A percentile compares a stretch with the other conserved stretches of the same genome.
These are phyloP conservation scores for Tulasnella sp. DNA, from an alignment of 768 basidiomycete genomes.

Conservation along the genomic window DNA sequence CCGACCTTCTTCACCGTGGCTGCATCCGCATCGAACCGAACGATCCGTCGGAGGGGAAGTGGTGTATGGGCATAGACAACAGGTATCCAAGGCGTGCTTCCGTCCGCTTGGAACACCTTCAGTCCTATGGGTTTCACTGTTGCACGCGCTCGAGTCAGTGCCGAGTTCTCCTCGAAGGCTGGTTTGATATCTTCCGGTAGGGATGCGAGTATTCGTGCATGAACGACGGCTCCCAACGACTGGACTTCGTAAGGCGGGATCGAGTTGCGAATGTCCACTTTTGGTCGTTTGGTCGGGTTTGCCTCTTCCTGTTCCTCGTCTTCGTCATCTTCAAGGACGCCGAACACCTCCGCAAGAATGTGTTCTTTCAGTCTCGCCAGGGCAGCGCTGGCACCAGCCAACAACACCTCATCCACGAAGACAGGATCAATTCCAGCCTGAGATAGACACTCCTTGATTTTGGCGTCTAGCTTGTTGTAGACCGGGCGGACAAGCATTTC, in stretches of 20 bases:
- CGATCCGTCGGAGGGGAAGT: constrained; percentile 33
- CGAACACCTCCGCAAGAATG: constrained; percentile 30
- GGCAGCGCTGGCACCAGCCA: constrained; percentile 34
- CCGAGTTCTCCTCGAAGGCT: constrained; percentile 26
- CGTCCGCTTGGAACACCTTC: constrained; percentile 30
- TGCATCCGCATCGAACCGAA: constrained; percentile 32
- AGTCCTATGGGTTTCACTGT: constrained; percentile 33
- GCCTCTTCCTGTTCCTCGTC: constrained; percentile 35
- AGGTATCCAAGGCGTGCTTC: constrained; percentile 28
- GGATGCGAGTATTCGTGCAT: constrained; percentile 32
- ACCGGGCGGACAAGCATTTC: constrained; percentile 33
- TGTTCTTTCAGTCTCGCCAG: constrained; percentile 32
- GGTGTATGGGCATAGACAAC: constrained; percentile 33
- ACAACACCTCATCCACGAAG: constrained; percentile 35
- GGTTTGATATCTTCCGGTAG: constrained; percentile 31
- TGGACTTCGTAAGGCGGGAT: constrained; percentile 33
- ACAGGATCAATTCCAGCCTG: constrained; percentile 30
- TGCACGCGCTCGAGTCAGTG: constrained; percentile 23
- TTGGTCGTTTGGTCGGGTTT: constrained; percentile 31
- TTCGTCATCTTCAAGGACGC: constrained; percentile 33
- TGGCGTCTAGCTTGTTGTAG: constrained; percentile 32
- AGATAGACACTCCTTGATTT: constrained; percentile 30
- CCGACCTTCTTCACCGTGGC: constrained; percentile 31
- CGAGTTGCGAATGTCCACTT: constrained; percentile 29
- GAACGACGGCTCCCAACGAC: constrained; percentile 34